Evolutionary conservation across 1,139 yeast genomes (phyloP), one percentile per base, ranked within the genome.

Genomic region (Blastobotrys indianensis): DNA sequence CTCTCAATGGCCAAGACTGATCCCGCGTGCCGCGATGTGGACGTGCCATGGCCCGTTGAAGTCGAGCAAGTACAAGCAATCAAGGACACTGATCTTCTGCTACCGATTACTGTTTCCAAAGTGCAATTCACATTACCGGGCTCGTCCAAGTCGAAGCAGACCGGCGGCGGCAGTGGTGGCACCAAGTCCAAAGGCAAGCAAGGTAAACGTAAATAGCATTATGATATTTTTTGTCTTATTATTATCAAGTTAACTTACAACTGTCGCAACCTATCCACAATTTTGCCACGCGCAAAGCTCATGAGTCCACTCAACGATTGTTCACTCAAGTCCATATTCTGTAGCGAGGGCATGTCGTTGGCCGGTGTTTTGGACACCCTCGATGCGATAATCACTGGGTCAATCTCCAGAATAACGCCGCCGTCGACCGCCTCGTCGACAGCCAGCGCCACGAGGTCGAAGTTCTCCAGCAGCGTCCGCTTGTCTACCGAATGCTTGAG

Each of bases 321-420:
- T 66, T 92, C 97, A 52, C 82, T 77, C 46, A 90, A 70, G 59
- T 92, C 97, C 52, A 90, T 77, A 56, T 79, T 76, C 60, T 81
- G 76, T 58, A 80, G 66, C 49, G 77, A 74, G 53, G 79, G 75
- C 41, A 74, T 77, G 54, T 81, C 88, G 50, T 73, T 75, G 25
- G 76, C 66, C 32, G 97, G 96, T 29, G 94, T 82, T 56, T 80
- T 79, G 31, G 97, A 85, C 13, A 90, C 96, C 65, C 98, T 77
- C 15, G 94, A 79, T 4, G 90, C 92, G 58, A 92, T 85, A 42
- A 87, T 80, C 38, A 83, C 79, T 2, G 95, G 81, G 60, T 92
- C 97, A 36, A 88, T 83, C 66, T 92, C 97, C 56, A 94, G 74
- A 52, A 94, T 81, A 54, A 92, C 80, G 25, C 97, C 96, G 51